phyloP scores from a whole-genome alignment of 331 rosid genomes.

The Rosa hybrid region DNA sequence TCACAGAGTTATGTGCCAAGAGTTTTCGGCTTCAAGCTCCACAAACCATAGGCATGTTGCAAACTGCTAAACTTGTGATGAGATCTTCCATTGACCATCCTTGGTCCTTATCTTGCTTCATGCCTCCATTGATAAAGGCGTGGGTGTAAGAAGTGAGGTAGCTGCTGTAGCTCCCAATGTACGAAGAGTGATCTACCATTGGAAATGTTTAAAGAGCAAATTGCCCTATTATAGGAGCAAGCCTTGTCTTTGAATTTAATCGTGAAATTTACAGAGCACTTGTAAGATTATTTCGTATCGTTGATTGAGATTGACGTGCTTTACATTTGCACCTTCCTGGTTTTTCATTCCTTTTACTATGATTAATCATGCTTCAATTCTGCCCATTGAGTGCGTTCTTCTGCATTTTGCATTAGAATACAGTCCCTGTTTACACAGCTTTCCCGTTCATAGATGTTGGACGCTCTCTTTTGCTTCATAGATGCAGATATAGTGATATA shows the following conservation, averaged over 20 bases:
- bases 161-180: slow-evolving; percentile 23
- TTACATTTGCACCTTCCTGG: slow-evolving; percentile 24
- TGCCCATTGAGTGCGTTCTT: not conserved
- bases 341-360: slow-evolving; percentile 22
- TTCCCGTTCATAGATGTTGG: not conserved
- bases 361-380: slow-evolving; percentile 7
- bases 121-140: slow-evolving; percentile 10
- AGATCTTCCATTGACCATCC: slow-evolving; percentile 20
- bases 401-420: not conserved
- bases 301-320: slow-evolving; percentile 27
- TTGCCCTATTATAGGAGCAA: slow-evolving; percentile 23
- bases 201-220: slow-evolving; percentile 34
- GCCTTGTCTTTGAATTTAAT: slow-evolving; percentile 30
- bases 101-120: slow-evolving; percentile 19
- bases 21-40: slow-evolving; percentile 75
- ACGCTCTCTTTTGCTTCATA: too few species aligned
- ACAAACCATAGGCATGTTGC: slow-evolving; percentile 48
- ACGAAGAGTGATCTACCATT: slow-evolving; percentile 25
- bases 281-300: slow-evolving; percentile 26
- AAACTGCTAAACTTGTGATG: slow-evolving; percentile 10
- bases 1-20: slow-evolving; percentile 61
- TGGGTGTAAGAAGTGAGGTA: slow-evolving; percentile 17
- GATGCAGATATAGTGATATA: too few species aligned
- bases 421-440: not conserved
- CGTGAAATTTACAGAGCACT: slow-evolving; percentile 33